These are phyloP conservation scores for Cryptococcus sp. DNA, from an alignment of 1,284 basidiomycete species.

Conservation along the genomic window DNA sequence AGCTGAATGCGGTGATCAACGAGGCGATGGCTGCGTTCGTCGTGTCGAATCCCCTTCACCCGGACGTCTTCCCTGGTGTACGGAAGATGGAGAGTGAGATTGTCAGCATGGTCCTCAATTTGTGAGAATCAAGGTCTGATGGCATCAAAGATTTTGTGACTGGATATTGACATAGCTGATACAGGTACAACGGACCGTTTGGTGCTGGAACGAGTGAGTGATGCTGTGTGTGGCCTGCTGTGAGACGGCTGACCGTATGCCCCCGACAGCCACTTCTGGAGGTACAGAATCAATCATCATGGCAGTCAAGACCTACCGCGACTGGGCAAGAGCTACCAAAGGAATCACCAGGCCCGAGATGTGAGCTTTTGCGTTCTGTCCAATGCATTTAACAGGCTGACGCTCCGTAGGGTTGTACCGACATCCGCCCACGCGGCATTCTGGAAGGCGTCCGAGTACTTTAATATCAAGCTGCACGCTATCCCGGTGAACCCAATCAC, in stretches of 20 bases:
- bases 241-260: neutral
- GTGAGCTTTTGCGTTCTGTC: conserved; percentile 52
- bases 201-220: conserved; percentile 71
- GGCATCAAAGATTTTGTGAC: neutral
- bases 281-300: conserved; percentile 87
- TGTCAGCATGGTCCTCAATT: conserved; percentile 84
- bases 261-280: conserved; percentile 67
- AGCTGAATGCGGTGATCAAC: conserved; percentile 58
- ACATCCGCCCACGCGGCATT: conserved; percentile 90
- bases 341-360: conserved; percentile 91
- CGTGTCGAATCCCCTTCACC: conserved; percentile 81
- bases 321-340: conserved; percentile 82
- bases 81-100: conserved; percentile 98
- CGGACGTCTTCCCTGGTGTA: conserved; percentile 86
- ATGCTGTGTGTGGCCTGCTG: neutral
- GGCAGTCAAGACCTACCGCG: conserved; percentile 89
- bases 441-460: conserved; percentile 85
- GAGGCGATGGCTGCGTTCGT: conserved; percentile 50
- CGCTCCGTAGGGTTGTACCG: conserved; percentile 66
- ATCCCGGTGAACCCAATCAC: conserved; percentile 81
- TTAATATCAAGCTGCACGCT: conserved; percentile 86
- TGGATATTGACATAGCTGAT: neutral
- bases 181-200: conserved; percentile 70
- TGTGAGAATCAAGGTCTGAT: conserved; percentile 49
- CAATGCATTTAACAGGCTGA: neutral